Conservation (phyloP, 2,329 filamentous ascomycete species). For the Apiospora hydei region DNA sequence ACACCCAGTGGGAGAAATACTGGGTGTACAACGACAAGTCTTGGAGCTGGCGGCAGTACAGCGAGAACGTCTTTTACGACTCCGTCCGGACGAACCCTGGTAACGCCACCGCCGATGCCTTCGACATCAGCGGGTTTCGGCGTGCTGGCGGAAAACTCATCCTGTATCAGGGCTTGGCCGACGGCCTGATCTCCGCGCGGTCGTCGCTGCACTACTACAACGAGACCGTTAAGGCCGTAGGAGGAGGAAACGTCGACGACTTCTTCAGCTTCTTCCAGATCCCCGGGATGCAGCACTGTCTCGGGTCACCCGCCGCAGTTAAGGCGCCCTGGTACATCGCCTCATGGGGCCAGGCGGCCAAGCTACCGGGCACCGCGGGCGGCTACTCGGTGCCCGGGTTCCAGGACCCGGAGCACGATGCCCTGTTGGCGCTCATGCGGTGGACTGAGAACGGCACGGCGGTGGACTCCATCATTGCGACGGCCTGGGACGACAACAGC, state of each 20-base stretch:
- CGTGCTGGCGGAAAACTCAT: slow-evolving; percentile 51
- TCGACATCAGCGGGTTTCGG: slow-evolving; percentile 48
- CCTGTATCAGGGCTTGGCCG: slow-evolving; percentile 54
- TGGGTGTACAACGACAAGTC: slow-evolving; percentile 48
- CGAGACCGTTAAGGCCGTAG: slow-evolving; percentile 36
- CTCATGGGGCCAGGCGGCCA: slow-evolving; percentile 39
- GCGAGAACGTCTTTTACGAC: slow-evolving; percentile 39
- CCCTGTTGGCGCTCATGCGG: slow-evolving; percentile 46
- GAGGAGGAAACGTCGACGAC: slow-evolving; percentile 43
- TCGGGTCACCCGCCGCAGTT: slow-evolving; percentile 36
- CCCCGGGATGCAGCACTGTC: slow-evolving; percentile 61
- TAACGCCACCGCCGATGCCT: slow-evolving; percentile 46
- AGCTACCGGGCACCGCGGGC: slow-evolving; percentile 34
- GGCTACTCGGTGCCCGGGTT: slow-evolving; percentile 46
- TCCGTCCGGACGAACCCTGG: slow-evolving; percentile 48
- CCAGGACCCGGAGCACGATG: slow-evolving; percentile 45
- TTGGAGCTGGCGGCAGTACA: slow-evolving; percentile 46
- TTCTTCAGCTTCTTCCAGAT: slow-evolving; percentile 61
- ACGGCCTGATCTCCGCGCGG: slow-evolving; percentile 49
- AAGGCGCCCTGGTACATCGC: slow-evolving; percentile 52
- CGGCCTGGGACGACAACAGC: slow-evolving; percentile 40
- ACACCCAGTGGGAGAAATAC: slow-evolving; percentile 46
- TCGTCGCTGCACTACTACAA: slow-evolving; percentile 45
- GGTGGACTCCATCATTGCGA: slow-evolving; percentile 45
- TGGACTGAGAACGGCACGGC: slow-evolving; percentile 46